Evolutionary conservation across 768 basidiomycete genomes (phyloP), one percentile per base, ranked within the genome.

Genomic region (Lentinula sp.): DNA sequence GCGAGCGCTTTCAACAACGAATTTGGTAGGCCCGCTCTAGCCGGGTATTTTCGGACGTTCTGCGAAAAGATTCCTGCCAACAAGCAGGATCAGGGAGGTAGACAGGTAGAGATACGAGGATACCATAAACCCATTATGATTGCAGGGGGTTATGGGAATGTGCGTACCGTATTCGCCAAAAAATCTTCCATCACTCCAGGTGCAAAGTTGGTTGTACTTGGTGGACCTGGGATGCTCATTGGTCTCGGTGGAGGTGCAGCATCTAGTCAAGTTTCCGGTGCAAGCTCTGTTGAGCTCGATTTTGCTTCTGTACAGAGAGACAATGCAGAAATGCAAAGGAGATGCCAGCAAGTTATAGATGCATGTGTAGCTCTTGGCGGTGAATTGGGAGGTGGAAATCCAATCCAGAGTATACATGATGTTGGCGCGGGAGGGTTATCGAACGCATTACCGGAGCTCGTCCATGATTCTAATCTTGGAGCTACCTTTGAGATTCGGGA

Each of bases 121-220:
- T 99, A 98, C 73, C 97, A 98, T 77, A 99, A 99, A 72, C 97
- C 97, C 13, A 97, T 99, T 78, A 99, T 99, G 97, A 90, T 99
- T 65, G 96, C 97, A 7, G 97, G 97, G 18, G 97, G 97, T 28
- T 85, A 95, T 64, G 97, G 97, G 4, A 98, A 91, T 68, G 95
- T 98, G 43, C 86, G 93, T 15, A 87, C 90, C 4, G 76, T 82
- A 64, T 95, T 91, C 66, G 86, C 95, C 36, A 81, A 76, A 68
- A 99, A 99, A 76, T 77, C 81, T 2, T 73, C 75, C 62, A 94
- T 99, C 68, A 77, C 80, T 0, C 80, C 89, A 2, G 95, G 92
- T 1, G 88, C 95, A 8, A 93, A 90, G 73, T 81, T 99, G 59
- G 82, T 98, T 62, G 94, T 98, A 0, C 78, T 99, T 5, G 97